A percentile compares a stretch with the other conserved stretches of the same genome.
Evolutionary conservation across 768 basidiomycete species (phyloP).

Genomic region (Pisolithus microcarpus): DNA sequence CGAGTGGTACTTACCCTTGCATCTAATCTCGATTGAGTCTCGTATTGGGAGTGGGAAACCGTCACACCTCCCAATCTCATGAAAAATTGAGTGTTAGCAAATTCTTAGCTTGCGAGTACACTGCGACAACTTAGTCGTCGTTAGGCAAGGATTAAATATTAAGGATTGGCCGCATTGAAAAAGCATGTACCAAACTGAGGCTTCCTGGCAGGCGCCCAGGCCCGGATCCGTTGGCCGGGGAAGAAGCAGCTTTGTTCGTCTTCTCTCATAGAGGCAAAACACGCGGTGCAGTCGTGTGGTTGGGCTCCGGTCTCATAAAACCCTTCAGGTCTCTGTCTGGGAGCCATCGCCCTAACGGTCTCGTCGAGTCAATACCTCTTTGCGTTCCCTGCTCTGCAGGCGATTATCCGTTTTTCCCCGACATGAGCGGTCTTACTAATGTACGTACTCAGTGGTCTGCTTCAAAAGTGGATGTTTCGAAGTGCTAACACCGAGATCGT

Average conservation of each 20-base stretch:
- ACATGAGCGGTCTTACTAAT: slow-evolving; percentile 11
- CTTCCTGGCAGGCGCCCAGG: slow-evolving; percentile 15
- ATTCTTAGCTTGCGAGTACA: too few species aligned
- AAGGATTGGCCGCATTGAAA: slow-evolving; percentile 11
- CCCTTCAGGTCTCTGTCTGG: slow-evolving; percentile 7
- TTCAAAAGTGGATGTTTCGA: not conserved
- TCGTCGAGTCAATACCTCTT: slow-evolving; percentile 13
- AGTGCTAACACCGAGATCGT: slow-evolving; percentile 3
- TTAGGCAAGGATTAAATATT: not conserved
- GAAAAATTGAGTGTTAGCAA: too few species aligned
- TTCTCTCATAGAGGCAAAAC: slow-evolving; percentile 10
- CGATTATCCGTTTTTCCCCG: slow-evolving; percentile 18
- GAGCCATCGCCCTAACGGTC: slow-evolving; percentile 9
- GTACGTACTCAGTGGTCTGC: slow-evolving; percentile 5
- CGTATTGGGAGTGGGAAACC: too few species aligned
- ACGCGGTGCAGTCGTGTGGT: slow-evolving; percentile 27
- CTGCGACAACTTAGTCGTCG: not conserved
- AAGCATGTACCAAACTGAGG: slow-evolving; percentile 17
- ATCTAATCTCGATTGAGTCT: too few species aligned
- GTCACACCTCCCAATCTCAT: too few species aligned
- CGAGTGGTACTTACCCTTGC: too few species aligned
- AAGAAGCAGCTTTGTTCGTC: slow-evolving; percentile 21
- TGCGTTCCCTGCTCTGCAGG: slow-evolving; percentile 19
- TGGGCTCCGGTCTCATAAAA: slow-evolving; percentile 27
- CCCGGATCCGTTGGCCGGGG: slow-evolving; percentile 10